Evolutionary conservation across 2,329 filamentous ascomycete species (phyloP).

Genomic region (Coniella lustricola): DNA sequence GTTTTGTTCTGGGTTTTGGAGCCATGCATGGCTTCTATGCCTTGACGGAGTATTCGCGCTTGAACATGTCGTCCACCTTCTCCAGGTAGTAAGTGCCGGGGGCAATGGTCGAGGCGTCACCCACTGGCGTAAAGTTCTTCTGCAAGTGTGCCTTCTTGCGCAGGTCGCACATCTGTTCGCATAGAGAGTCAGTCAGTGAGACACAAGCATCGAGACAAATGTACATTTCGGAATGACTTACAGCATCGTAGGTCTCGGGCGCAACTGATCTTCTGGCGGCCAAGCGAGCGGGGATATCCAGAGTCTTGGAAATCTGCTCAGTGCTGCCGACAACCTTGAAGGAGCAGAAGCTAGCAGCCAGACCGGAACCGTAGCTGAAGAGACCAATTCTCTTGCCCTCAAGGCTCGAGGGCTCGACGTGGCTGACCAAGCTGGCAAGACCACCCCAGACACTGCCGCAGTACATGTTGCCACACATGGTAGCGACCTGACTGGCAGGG

Average conservation of each 20-base stretch:
- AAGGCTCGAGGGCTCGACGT: slow-evolving; percentile 55
- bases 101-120: slow-evolving; percentile 58
- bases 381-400: slow-evolving; percentile 67
- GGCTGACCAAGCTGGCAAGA: slow-evolving; percentile 61
- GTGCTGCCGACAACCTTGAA: slow-evolving; percentile 68
- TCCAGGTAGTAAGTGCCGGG: slow-evolving; percentile 71
- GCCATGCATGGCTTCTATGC: slow-evolving; percentile 38
- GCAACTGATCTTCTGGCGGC: slow-evolving; percentile 58
- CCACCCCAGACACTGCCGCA: slow-evolving; percentile 70
- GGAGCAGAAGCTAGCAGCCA: slow-evolving; percentile 65
- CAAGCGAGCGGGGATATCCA: slow-evolving; percentile 65
- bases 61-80: slow-evolving; percentile 80
- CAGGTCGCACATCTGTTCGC: slow-evolving; percentile 66
- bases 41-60: slow-evolving; percentile 70
- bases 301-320: slow-evolving; percentile 56
- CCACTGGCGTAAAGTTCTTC: slow-evolving; percentile 68
- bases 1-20: slow-evolving; percentile 15
- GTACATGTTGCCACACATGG: slow-evolving; percentile 66
- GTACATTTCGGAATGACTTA: slow-evolving; percentile 34
- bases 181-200: slow-evolving; percentile 8
- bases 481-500: slow-evolving; percentile 68
- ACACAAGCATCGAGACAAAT: background rate
- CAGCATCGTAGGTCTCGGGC: slow-evolving; percentile 67
- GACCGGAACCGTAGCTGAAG: slow-evolving; percentile 74
- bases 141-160: slow-evolving; percentile 78